phyloP scores from a whole-genome alignment of 176 grass and related monocot species.

The Melocanna baccifera region DNA sequence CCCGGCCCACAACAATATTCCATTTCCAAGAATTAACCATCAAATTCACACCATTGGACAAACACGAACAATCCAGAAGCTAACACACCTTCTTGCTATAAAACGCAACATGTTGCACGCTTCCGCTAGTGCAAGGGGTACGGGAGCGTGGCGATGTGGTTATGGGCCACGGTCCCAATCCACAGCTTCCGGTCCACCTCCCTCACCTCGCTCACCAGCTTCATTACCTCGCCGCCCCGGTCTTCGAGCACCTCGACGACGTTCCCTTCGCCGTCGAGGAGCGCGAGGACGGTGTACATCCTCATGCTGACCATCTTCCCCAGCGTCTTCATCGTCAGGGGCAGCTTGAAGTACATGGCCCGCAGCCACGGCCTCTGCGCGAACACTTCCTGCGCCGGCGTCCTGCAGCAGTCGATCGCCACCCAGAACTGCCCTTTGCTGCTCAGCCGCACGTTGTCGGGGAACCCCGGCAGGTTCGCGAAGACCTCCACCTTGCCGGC shows the following conservation, averaged over 20 bases:
- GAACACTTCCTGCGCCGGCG: constrained; percentile 56
- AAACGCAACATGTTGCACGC: neutral
- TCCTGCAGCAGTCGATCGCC: constrained; percentile 88
- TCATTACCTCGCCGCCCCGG: constrained; percentile 70
- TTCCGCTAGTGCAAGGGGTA: constrained; percentile 44
- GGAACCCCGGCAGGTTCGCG: constrained; percentile 76
- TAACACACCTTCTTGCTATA: neutral
- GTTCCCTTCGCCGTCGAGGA: constrained; percentile 62
- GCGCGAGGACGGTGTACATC: constrained; percentile 75
- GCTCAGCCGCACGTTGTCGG: constrained; percentile 73
- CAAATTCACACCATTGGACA: neutral
- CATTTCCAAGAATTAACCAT: neutral
- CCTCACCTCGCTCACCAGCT: constrained; percentile 83
- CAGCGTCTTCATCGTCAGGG: constrained; percentile 55
- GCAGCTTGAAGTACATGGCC: constrained; percentile 64
- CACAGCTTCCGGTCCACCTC: constrained; percentile 72
- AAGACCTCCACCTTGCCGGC: constrained; percentile 61
- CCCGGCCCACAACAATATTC: too few species aligned
- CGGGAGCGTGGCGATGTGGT: constrained; percentile 72
- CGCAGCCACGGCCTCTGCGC: constrained; percentile 79
- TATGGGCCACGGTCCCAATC: constrained; percentile 88
- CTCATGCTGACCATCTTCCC: constrained; percentile 50
- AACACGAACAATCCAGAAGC: neutral
- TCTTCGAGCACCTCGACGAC: constrained; percentile 79
- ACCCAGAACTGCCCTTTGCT: constrained; percentile 77